These are phyloP conservation scores for Cochlearia excelsa DNA, from an alignment of 345 rosid genomes.

Conservation along the genomic window DNA sequence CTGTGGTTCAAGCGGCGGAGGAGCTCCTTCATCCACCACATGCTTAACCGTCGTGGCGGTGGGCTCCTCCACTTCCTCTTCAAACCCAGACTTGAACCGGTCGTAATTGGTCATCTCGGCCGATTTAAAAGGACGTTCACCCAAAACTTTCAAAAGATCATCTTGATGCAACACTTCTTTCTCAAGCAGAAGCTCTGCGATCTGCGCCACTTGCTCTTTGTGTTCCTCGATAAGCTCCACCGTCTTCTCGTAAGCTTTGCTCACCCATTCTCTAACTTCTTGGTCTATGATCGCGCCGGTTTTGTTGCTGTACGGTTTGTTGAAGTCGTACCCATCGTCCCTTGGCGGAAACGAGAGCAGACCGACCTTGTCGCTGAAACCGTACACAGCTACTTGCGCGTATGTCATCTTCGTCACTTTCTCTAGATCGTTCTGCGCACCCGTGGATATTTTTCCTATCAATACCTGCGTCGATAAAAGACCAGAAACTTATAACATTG, in stretches of 20 bases:
- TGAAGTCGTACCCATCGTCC: slow-evolving; percentile 67
- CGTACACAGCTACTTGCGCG: slow-evolving; percentile 93
- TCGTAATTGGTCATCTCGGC: slow-evolving; percentile 71
- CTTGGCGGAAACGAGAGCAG: slow-evolving; percentile 88
- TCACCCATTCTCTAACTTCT: slow-evolving; percentile 91
- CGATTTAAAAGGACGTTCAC: slow-evolving; percentile 77
- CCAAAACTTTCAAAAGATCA: slow-evolving; percentile 61
- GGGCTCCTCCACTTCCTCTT: slow-evolving; percentile 35
- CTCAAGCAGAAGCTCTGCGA: slow-evolving; percentile 80
- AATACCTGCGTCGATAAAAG: slow-evolving; percentile 47
- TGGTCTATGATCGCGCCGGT: slow-evolving; percentile 77
- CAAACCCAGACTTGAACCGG: slow-evolving; percentile 68
- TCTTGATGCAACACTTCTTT: slow-evolving; percentile 91
- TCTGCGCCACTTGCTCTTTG: slow-evolving; percentile 69
- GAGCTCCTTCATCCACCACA: slow-evolving; percentile 50
- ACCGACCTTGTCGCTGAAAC: slow-evolving; percentile 95
- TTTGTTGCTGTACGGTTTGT: slow-evolving; percentile 88
- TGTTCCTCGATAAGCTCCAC: slow-evolving; percentile 64
- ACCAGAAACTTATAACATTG: slow-evolving; percentile 2
- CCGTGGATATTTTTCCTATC: slow-evolving; percentile 85
- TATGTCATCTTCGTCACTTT: slow-evolving; percentile 95
- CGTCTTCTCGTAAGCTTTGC: slow-evolving; percentile 63
- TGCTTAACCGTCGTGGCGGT: slow-evolving; percentile 28
- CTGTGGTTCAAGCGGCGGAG: slow-evolving; percentile 61
- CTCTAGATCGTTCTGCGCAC: slow-evolving; percentile 94